Percentiles rank a stretch among this genome's conserved stretches.
phyloP scores from a whole-genome alignment of 768 basidiomycete species.

The Astraeus odoratus region DNA sequence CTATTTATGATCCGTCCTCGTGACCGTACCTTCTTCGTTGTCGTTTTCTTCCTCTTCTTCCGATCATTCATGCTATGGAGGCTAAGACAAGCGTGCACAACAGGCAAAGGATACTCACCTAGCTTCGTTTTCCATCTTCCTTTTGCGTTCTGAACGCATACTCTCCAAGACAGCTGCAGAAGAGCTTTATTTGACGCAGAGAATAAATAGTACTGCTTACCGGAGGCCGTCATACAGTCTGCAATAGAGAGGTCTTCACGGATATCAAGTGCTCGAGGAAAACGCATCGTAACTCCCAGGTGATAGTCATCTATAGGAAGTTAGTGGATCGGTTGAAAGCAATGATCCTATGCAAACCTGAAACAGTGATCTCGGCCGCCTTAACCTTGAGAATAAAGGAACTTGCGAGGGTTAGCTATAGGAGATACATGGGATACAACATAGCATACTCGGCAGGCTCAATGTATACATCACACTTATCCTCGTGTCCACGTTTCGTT shows the following conservation, averaged over 20 bases:
- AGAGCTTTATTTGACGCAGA: background rate
- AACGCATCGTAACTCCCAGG: conserved; percentile 85
- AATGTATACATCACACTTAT: conserved; percentile 88
- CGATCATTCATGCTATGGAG: conserved; percentile 25
- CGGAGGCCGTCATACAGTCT: conserved; percentile 68
- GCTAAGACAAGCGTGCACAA: background rate
- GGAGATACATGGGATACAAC: background rate
- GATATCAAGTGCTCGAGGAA: conserved; percentile 78
- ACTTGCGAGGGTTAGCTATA: conserved; percentile 32
- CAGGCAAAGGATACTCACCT: conserved; percentile 30
- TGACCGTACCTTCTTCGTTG: conserved; percentile 19
- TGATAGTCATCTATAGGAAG: conserved; percentile 64
- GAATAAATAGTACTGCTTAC: conserved; percentile 27
- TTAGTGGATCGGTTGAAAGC: background rate
- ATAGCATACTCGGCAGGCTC: conserved; percentile 74
- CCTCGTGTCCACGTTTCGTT: conserved; percentile 55
- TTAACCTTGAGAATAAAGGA: conserved; percentile 94
- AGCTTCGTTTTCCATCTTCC: conserved; percentile 61
- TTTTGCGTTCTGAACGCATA: conserved; percentile 58
- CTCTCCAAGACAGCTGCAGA: conserved; percentile 54
- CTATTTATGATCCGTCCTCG: background rate
- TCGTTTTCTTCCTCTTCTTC: conserved; percentile 24
- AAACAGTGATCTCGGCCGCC: conserved; percentile 80
- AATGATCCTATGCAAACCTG: conserved; percentile 40
- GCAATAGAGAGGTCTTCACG: conserved; percentile 68